These are phyloP conservation scores for Lichenothelia convexa DNA, from an alignment of 495 filamentous ascomycete species.

Conservation along the genomic window DNA sequence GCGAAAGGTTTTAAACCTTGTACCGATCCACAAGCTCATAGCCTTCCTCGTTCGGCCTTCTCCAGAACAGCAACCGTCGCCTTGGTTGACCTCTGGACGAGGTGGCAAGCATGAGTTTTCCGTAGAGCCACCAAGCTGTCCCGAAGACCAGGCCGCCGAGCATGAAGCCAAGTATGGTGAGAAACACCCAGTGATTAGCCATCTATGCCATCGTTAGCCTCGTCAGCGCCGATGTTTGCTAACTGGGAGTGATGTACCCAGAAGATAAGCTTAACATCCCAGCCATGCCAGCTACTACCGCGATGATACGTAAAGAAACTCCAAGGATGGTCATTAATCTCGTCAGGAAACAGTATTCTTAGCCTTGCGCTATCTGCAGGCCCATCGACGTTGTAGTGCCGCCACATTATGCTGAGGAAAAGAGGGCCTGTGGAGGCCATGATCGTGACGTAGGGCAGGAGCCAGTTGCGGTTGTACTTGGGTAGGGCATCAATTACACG, in stretches of 20 bases:
- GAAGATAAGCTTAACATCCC: constrained; percentile 58
- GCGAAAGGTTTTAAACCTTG: too few relatives aligned
- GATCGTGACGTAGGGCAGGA: constrained; percentile 71
- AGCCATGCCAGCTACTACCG: constrained; percentile 61
- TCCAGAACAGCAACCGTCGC: too few relatives aligned
- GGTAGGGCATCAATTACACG: constrained; percentile 51
- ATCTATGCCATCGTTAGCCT: too few relatives aligned
- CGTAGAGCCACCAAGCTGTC: not conserved
- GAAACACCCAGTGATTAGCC: not conserved
- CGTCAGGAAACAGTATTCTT: constrained; percentile 39
- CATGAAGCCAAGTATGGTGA: not conserved
- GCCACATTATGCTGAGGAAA: constrained; percentile 69
- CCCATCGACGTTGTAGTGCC: constrained; percentile 15
- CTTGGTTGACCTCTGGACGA: too few relatives aligned
- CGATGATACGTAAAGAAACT: constrained; percentile 61
- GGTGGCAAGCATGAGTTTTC: too few relatives aligned
- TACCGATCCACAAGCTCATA: too few relatives aligned
- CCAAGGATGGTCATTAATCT: constrained; percentile 54
- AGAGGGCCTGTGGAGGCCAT: constrained; percentile 77
- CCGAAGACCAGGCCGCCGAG: not conserved
- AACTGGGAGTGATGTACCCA: constrained; percentile 31
- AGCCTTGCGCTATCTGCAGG: constrained; percentile 17
- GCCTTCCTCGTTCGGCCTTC: too few relatives aligned
- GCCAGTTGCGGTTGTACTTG: constrained; percentile 56
- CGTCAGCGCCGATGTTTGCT: too few relatives aligned